Conservation (phyloP, 371 early-diverging fungal species). For the Syncephalis fuscata region DNA sequence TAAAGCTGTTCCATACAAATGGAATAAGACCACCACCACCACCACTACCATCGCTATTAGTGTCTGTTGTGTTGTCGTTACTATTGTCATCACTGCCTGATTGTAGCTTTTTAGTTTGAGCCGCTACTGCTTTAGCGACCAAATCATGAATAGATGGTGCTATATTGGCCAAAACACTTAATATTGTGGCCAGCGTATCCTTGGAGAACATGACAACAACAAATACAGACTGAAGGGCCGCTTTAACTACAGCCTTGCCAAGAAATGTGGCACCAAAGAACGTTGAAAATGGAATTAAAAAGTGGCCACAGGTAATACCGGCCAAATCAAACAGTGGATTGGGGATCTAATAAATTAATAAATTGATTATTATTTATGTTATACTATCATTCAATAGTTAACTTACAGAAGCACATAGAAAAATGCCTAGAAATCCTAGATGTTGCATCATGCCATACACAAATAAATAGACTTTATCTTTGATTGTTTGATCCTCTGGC, state of each 20-base stretch:
- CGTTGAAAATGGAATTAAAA: constrained; percentile 70
- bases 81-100: constrained; percentile 1
- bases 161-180: constrained; percentile 20
- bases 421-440: constrained; percentile 75
- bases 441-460: constrained; percentile 46
- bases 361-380: not conserved
- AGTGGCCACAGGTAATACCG: constrained; percentile 85
- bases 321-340: constrained; percentile 93
- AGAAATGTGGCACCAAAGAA: constrained; percentile 88
- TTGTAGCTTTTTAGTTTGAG: constrained; percentile 22
- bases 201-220: constrained; percentile 48
- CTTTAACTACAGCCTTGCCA: constrained; percentile 80
- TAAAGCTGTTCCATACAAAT: constrained; percentile 58
- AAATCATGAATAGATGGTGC: constrained; percentile 29
- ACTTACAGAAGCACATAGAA: constrained; percentile 69
- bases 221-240: constrained; percentile 44
- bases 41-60: not conserved
- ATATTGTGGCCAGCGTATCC: constrained; percentile 31
- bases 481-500: constrained; percentile 19
- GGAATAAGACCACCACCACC: constrained; percentile 19
- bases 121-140: constrained; percentile 21
- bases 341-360: constrained; percentile 37
- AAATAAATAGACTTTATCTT: constrained; percentile 37
- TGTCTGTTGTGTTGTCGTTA: not conserved
- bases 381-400: not conserved